Conservation (phyloP, 176 grass and related monocot genomes). For the Eragrostis nindensis region DNA sequence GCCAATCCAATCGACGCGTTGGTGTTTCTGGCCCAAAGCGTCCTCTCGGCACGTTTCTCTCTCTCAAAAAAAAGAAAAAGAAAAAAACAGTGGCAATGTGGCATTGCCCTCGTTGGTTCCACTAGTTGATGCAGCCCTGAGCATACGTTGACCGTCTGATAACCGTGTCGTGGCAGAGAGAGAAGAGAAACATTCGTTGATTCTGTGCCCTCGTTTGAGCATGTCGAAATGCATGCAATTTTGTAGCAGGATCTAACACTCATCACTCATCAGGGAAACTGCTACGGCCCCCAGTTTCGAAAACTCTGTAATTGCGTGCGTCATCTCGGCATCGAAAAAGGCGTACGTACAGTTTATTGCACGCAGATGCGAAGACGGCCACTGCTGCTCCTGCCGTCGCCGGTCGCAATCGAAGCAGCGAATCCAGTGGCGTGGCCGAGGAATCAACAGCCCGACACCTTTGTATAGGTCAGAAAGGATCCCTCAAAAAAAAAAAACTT, state of each 20-base stretch:
- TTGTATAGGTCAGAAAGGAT: too few species aligned
- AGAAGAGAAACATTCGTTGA: not conserved
- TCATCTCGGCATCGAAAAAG: not conserved
- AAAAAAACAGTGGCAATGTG: too few species aligned
- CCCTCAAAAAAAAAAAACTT: too few species aligned
- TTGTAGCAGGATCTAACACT: not conserved
- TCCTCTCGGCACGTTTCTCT: too few species aligned
- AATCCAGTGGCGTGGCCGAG: slow-evolving; percentile 38
- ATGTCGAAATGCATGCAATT: not conserved
- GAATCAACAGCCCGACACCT: slow-evolving; percentile 3
- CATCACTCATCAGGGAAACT: slow-evolving; percentile 20
- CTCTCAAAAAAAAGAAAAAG: too few species aligned
- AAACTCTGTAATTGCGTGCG: not conserved
- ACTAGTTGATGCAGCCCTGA: too few species aligned
- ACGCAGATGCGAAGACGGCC: not conserved
- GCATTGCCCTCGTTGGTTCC: too few species aligned
- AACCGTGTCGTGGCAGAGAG: not conserved
- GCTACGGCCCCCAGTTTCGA: not conserved
- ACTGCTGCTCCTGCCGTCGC: not conserved
- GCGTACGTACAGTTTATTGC: too few species aligned
- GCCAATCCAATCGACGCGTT: too few species aligned
- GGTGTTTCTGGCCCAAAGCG: too few species aligned
- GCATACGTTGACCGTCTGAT: not conserved
- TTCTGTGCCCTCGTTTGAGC: not conserved
- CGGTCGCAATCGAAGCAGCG: too few species aligned